Evolutionary conservation across 768 basidiomycete species (phyloP).

Genomic region (Russula olivacea): DNA sequence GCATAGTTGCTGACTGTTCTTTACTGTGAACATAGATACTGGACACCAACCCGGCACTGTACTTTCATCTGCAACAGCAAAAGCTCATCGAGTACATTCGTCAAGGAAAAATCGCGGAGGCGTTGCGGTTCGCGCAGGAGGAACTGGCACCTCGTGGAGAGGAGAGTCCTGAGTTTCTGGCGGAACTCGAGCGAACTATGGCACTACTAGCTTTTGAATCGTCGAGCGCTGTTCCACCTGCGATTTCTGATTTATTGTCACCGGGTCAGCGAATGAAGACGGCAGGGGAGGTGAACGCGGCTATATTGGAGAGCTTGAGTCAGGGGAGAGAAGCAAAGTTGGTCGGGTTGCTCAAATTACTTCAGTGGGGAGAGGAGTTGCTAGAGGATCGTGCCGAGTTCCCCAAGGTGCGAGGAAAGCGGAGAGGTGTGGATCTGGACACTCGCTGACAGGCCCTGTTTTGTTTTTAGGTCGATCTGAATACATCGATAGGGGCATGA

Average conservation of each 20-base stretch:
- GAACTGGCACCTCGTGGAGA: conserved; percentile 94
- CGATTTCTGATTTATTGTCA: conserved; percentile 74
- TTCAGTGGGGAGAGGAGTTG: conserved; percentile 84
- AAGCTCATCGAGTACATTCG: conserved; percentile 94
- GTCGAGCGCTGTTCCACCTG: conserved; percentile 50
- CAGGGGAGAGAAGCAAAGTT: conserved; percentile 93
- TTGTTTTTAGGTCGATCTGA: conserved; percentile 16
- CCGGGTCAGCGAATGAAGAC: conserved; percentile 88
- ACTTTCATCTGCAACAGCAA: conserved; percentile 95
- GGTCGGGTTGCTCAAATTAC: conserved; percentile 70
- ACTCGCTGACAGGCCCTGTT: not conserved
- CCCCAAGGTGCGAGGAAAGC: conserved; percentile 51
- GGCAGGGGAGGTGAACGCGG: conserved; percentile 93
- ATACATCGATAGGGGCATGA: not conserved
- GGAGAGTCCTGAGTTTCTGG: conserved; percentile 88
- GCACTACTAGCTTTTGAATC: conserved; percentile 81
- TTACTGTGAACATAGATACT: conserved; percentile 61
- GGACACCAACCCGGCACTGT: conserved; percentile 88
- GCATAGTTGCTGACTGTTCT: conserved; percentile 21
- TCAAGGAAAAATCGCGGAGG: conserved; percentile 67
- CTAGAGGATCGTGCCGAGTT: conserved; percentile 74
- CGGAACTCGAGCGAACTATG: conserved; percentile 93
- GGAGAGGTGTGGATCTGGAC: not conserved
- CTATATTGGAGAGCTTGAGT: conserved; percentile 86
- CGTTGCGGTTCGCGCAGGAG: conserved; percentile 84